These are phyloP conservation scores for Neurospora crassa DNA, from an alignment of 2,329 filamentous ascomycete genomes.

Conservation along the genomic window DNA sequence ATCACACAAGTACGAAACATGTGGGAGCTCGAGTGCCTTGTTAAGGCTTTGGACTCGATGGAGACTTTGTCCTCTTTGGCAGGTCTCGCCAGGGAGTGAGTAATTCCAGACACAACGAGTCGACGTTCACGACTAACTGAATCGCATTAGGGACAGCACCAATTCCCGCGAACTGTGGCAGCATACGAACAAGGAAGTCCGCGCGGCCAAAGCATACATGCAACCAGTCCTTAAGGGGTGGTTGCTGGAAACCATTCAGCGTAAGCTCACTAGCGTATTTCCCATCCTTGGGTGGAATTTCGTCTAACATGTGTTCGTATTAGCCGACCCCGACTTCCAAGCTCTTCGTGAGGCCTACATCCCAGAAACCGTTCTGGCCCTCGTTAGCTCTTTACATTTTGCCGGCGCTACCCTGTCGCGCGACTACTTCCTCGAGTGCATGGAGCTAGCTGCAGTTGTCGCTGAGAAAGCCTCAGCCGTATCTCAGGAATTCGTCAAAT, in stretches of 20 bases:
- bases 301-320: slow-evolving; percentile 2
- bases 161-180: slow-evolving; percentile 20
- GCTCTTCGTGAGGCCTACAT: slow-evolving; percentile 69
- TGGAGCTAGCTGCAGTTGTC: slow-evolving; percentile 72
- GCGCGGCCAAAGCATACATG: slow-evolving; percentile 45
- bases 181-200: slow-evolving; percentile 32
- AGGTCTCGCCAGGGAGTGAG: slow-evolving; percentile 43
- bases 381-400: slow-evolving; percentile 71
- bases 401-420: slow-evolving; percentile 65
- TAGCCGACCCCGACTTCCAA: slow-evolving; percentile 50
- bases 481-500: slow-evolving; percentile 52
- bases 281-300: not conserved
- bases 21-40: slow-evolving; percentile 59
- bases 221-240: slow-evolving; percentile 55
- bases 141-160: slow-evolving; percentile 21
- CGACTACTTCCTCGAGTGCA: slow-evolving; percentile 69
- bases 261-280: slow-evolving; percentile 31
- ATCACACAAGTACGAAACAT: slow-evolving; percentile 50
- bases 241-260: slow-evolving; percentile 45
- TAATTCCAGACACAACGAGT: slow-evolving; percentile 5
- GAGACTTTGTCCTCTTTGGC: slow-evolving; percentile 55
- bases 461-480: slow-evolving; percentile 63
- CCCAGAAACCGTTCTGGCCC: slow-evolving; percentile 77
- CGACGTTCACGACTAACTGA: slow-evolving; percentile 19
- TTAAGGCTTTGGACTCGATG: slow-evolving; percentile 55